These are phyloP conservation scores for Linanthus parryae DNA, from an alignment of 148 eudicot species.

Conservation along the genomic window DNA sequence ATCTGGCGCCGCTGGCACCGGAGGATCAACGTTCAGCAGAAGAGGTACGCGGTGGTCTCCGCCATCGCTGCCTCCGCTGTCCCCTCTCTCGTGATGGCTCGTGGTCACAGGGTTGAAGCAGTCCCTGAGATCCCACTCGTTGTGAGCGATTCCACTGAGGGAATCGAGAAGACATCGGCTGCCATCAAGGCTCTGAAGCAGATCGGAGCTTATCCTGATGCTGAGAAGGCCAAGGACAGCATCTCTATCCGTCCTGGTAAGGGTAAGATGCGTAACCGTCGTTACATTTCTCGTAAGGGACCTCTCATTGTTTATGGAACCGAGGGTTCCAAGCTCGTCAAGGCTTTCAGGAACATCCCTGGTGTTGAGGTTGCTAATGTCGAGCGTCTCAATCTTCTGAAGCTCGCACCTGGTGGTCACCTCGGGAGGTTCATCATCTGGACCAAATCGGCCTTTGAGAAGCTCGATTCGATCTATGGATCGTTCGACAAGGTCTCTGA, in stretches of 20 bases:
- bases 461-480: conserved; percentile 73
- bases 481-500: conserved; percentile 61
- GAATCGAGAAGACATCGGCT: conserved; percentile 53
- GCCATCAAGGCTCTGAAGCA: conserved; percentile 56
- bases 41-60: conserved; percentile 58
- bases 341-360: conserved; percentile 73
- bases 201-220: conserved; percentile 59
- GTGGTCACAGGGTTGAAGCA: conserved; percentile 54
- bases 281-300: conserved; percentile 64
- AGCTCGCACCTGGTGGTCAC: conserved; percentile 90
- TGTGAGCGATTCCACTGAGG: conserved; percentile 47
- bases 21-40: conserved; percentile 46
- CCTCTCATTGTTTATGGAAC: conserved; percentile 70
- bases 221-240: conserved; percentile 73
- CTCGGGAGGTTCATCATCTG: conserved; percentile 78
- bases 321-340: conserved; percentile 69
- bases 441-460: conserved; percentile 84
- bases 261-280: conserved; percentile 79
- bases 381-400: conserved; percentile 60
- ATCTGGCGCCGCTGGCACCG: conserved; percentile 79
- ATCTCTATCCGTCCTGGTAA: conserved; percentile 59
- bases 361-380: conserved; percentile 75
- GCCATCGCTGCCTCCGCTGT: conserved; percentile 65
- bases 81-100: conserved; percentile 53
- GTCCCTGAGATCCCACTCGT: conserved; percentile 65